These are phyloP conservation scores for Pseudogymnoascus sp. DNA, from an alignment of 2,329 filamentous ascomycete genomes.

Conservation along the genomic window DNA sequence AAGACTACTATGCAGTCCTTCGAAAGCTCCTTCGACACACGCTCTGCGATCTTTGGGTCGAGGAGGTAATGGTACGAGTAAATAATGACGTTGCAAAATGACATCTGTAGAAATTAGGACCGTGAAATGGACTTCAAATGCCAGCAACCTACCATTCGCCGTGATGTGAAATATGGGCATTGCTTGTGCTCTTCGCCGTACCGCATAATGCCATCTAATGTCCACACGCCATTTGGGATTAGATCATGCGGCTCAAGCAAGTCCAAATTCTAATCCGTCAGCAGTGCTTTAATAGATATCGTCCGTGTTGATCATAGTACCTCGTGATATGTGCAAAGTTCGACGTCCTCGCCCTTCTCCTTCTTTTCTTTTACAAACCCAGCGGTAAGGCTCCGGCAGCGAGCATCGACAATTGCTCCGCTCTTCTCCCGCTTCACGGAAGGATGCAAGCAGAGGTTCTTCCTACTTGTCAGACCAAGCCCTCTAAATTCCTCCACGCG, in stretches of 20 bases:
- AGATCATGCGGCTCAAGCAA: slow-evolving; percentile 90
- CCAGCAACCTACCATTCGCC: slow-evolving; percentile 64
- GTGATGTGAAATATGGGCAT: slow-evolving; percentile 92
- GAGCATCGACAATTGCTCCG: slow-evolving; percentile 85
- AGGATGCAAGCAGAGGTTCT: slow-evolving; percentile 93
- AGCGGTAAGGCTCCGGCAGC: slow-evolving; percentile 88
- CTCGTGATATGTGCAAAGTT: slow-evolving; percentile 92
- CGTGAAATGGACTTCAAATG: not conserved
- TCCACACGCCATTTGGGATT: slow-evolving; percentile 91
- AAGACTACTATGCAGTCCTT: slow-evolving; percentile 99
- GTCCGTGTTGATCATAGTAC: slow-evolving; percentile 33
- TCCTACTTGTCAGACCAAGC: slow-evolving; percentile 86
- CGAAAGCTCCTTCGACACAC: slow-evolving; percentile 89
- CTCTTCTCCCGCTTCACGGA: slow-evolving; percentile 96
- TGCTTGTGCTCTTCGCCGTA: slow-evolving; percentile 96
- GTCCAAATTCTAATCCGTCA: slow-evolving; percentile 64
- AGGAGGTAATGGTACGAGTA: slow-evolving; percentile 98
- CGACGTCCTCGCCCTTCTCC: slow-evolving; percentile 85
- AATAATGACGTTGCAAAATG: slow-evolving; percentile 98
- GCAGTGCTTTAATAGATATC: not conserved
- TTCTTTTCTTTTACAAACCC: slow-evolving; percentile 98
- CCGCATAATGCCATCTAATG: slow-evolving; percentile 74
- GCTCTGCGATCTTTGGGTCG: slow-evolving; percentile 93
- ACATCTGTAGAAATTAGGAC: slow-evolving; percentile 54
- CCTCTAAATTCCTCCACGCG: slow-evolving; percentile 87